Evolutionary conservation across 1,139 yeast genomes (phyloP).

Genomic region (Kazachstania sp.): DNA sequence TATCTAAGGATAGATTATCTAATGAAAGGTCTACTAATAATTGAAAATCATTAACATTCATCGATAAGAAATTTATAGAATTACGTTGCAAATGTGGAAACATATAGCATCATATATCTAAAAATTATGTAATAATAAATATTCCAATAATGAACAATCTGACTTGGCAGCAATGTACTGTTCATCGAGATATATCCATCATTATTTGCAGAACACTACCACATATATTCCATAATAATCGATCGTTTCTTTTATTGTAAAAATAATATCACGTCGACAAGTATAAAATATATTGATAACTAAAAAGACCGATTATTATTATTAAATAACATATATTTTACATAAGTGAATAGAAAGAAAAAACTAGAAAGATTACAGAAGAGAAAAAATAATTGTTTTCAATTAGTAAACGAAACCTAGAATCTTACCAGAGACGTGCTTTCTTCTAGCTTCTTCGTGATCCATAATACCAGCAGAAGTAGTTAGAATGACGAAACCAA

Average conservation of each 20-base stretch:
- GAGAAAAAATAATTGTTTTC: neutral
- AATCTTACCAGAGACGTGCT: constrained; percentile 98
- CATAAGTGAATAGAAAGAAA: neutral
- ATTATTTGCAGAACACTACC: no score
- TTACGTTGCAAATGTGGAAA: no score
- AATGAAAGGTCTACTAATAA: neutral
- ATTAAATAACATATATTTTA: neutral
- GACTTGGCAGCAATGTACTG: no score
- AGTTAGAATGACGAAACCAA: constrained; percentile 93
- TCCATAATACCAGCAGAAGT: constrained; percentile 99
- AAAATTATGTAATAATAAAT: neutral
- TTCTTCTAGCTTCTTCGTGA: constrained; percentile 99
- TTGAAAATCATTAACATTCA: neutral
- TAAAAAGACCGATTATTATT: no score
- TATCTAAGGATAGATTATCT: neutral
- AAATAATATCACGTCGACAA: no score
- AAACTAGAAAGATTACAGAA: neutral
- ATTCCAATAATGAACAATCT: neutral
- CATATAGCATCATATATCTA: no score
- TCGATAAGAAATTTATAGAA: no score
- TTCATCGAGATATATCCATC: no score
- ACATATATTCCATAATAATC: no score
- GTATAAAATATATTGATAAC: no score
- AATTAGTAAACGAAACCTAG: constrained; percentile 86
- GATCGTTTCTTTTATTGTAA: no score